Percentiles rank a stretch among this genome's conserved stretches.
These are phyloP conservation scores for Cylindrotheca closterium DNA, from an alignment of 108 stramenopile species.

Conservation along the genomic window DNA sequence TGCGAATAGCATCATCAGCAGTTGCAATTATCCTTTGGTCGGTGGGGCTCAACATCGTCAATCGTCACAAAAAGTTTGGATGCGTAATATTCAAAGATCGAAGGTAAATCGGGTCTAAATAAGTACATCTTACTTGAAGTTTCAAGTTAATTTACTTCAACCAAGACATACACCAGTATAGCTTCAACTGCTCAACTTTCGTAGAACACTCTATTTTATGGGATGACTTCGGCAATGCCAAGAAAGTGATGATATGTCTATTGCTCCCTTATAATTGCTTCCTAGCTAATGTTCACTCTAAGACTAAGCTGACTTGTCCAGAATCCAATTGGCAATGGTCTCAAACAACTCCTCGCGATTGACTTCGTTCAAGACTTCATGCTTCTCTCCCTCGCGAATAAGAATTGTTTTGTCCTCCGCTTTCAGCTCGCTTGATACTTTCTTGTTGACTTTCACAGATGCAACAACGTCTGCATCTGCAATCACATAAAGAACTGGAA, in stretches of 20 bases:
- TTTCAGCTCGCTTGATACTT: conserved; percentile 1
- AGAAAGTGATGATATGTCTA: too few species aligned
- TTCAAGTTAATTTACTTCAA: too few species aligned
- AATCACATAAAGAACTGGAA: conserved; percentile 19
- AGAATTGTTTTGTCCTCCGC: conserved; percentile 12
- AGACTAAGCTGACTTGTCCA: not conserved
- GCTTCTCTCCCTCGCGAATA: conserved; percentile 12
- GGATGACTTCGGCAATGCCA: too few species aligned
- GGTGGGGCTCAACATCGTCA: conserved; percentile 9
- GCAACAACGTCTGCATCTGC: conserved; percentile 18
- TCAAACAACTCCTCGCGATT: conserved; percentile 12
- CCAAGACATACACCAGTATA: too few species aligned
- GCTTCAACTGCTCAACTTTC: too few species aligned
- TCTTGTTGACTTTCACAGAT: conserved; percentile 1
- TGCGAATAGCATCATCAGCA: conserved; percentile 72
- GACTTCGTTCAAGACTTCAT: conserved; percentile 28
- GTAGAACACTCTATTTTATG: too few species aligned
- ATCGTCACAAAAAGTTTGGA: not conserved
- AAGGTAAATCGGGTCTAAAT: too few species aligned
- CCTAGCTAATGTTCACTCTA: too few species aligned
- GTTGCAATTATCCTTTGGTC: conserved; percentile 65
- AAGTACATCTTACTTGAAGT: too few species aligned
- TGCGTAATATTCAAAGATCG: too few species aligned
- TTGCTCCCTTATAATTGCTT: too few species aligned
- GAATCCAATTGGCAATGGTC: conserved; percentile 18